Base-by-base conservation (phyloP, 441 rosid genomes). In the Populus trichocarpa region DNA sequence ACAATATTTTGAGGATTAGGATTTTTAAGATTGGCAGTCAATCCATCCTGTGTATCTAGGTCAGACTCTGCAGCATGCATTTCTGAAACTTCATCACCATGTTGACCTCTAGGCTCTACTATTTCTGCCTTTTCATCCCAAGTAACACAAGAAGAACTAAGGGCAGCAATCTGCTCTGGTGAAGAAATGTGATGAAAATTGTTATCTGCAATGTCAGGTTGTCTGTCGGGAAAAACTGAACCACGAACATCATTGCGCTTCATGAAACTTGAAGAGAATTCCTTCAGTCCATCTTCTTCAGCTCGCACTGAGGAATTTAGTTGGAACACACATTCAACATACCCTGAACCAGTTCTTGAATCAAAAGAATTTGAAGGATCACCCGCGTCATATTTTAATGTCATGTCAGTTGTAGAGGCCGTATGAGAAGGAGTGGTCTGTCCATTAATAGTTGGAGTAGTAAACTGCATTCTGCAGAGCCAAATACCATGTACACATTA, bases 71-170 rank as follows among this genome's bases (percentile, higher is more conserved):
- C 57, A 14, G 57, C 57, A 50, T 14, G 20, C 57, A 50, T 14
- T 50, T 50, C 57, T 50, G 57, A 50, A 50, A 50, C 20, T 14
- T 50, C 57, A 50, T 50, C 2, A 20, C 57, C 1, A 33, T 84
- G 79, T 72, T 83, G 82, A 74, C 50, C 80, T 79, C 71, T 61
- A 59, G 79, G 84, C 84, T 88, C 90, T 85, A 84, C 78, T 78
- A 85, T 81, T 85, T 92, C 95, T n/a, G 79, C 87, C 86, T 93
- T 96, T 84, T 93, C 97, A 81, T 90, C 99, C 98, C 95, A 91
- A 7, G 82, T 86, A 77, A 89, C 89, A 83, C 83, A 83, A 82
- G 92, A 82, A 74, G 93, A 87, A 71, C 84, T 80, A 46, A 69
- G 86, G 40, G 78, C 84, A 50, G n/a, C 57, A 77, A 82, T 70